Conservation (phyloP, 306 rosid species). For the Begonia peltatifolia region DNA sequence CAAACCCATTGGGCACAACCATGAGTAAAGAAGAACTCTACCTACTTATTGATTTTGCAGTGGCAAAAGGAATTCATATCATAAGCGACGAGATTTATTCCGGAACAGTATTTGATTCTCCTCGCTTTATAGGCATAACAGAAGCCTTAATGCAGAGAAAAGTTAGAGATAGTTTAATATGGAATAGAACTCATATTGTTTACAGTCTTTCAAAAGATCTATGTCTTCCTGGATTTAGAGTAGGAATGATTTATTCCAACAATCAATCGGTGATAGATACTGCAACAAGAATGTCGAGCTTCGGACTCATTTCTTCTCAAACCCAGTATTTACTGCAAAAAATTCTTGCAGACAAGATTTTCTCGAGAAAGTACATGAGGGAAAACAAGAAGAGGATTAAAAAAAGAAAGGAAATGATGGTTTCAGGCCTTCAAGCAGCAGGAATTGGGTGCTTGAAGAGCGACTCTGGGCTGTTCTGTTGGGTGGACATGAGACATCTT, state of each 20-base stretch:
- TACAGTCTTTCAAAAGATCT: slow-evolving; percentile 72
- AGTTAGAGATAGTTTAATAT: neutral
- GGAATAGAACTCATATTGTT: slow-evolving; percentile 39
- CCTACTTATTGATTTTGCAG: slow-evolving; percentile 36
- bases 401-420: slow-evolving; percentile 33
- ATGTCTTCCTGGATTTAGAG: slow-evolving; percentile 60
- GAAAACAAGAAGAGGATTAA: slow-evolving; percentile 30
- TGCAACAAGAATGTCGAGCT: slow-evolving; percentile 93
- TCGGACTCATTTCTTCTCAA: slow-evolving; percentile 63
- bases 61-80: slow-evolving; percentile 31
- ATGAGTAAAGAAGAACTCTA: slow-evolving; percentile 35
- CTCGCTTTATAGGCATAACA: slow-evolving; percentile 33
- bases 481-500: slow-evolving; percentile 78
- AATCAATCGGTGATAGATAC: slow-evolving; percentile 29
- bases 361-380: slow-evolving; percentile 24
- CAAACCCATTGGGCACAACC: slow-evolving; percentile 78
- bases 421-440: slow-evolving; percentile 29
- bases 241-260: slow-evolving; percentile 76
- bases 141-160: slow-evolving; percentile 21
- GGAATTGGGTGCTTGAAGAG: slow-evolving; percentile 50
- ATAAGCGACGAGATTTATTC: slow-evolving; percentile 83
- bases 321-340: slow-evolving; percentile 50
- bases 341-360: slow-evolving; percentile 34
- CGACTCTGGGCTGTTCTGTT: slow-evolving; percentile 67
- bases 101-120: slow-evolving; percentile 44